Conservation (phyloP, 257 asterid species). For the Nicotiana paniculata region DNA sequence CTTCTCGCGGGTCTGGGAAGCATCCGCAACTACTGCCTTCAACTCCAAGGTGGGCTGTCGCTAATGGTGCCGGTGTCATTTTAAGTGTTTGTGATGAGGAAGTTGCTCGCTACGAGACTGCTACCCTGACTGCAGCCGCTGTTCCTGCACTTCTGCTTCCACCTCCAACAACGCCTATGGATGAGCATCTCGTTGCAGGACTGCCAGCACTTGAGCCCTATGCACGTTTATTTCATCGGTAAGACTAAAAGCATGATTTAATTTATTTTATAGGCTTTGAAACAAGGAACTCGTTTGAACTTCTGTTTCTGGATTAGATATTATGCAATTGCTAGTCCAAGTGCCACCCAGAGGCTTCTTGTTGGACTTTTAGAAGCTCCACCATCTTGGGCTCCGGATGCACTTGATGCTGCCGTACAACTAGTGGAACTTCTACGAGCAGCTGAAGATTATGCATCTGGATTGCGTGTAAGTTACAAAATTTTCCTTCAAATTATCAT, state of each 20-base stretch:
- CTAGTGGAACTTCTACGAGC: constrained; percentile 98
- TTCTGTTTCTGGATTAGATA: constrained; percentile 43
- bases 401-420: constrained; percentile 99
- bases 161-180: constrained; percentile 97
- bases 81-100: constrained; percentile 98
- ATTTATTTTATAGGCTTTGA: neutral
- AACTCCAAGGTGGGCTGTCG: constrained; percentile 99
- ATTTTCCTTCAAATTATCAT: neutral
- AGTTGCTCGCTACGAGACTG: constrained; percentile 95
- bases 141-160: constrained; percentile 99
- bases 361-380: constrained; percentile 98
- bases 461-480: constrained; percentile 67
- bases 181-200: constrained; percentile 98
- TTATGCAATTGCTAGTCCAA: constrained; percentile 97
- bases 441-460: constrained; percentile 96
- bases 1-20: constrained; percentile 97
- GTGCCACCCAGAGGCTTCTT: constrained; percentile 98
- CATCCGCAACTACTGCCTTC: constrained; percentile 97
- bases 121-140: constrained; percentile 92
- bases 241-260: neutral
- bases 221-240: constrained; percentile 96
- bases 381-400: constrained; percentile 99
- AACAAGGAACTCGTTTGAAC: constrained; percentile 7
- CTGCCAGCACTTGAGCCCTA: constrained; percentile 99
- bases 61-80: constrained; percentile 99